Conservation (phyloP, 208 protist genomes). For the Angomonas deanei region DNA sequence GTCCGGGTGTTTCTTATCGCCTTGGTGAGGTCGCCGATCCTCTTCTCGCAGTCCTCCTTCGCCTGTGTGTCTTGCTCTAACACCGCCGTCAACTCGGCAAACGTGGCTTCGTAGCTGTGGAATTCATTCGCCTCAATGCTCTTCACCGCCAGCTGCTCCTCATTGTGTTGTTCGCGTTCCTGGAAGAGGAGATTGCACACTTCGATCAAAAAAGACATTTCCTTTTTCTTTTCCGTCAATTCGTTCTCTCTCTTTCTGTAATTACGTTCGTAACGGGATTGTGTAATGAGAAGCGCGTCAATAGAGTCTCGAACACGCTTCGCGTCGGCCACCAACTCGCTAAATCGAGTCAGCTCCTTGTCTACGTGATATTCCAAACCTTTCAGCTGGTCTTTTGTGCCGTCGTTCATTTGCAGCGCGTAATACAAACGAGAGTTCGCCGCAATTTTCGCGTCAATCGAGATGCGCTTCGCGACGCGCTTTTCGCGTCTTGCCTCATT, state of each 20-base stretch:
- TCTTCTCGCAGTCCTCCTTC: constrained; percentile 34
- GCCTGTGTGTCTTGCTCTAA: constrained; percentile 40
- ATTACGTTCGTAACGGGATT: constrained; percentile 83
- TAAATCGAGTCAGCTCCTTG: constrained; percentile 80
- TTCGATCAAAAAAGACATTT: constrained; percentile 92
- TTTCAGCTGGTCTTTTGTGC: constrained; percentile 62
- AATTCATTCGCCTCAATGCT: constrained; percentile 32
- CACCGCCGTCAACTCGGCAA: constrained; percentile 68
- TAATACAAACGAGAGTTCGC: constrained; percentile 5
- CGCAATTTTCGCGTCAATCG: background rate
- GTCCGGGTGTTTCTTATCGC: constrained; percentile 20
- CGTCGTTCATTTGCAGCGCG: constrained; percentile 4
- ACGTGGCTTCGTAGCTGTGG: constrained; percentile 52
- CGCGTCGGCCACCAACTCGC: constrained; percentile 61
- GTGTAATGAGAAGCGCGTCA: constrained; percentile 82
- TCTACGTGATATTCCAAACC: constrained; percentile 88
- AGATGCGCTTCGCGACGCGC: constrained; percentile 7
- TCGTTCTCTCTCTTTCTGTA: constrained; percentile 80
- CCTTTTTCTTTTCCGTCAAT: constrained; percentile 82
- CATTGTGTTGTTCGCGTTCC: constrained; percentile 57
- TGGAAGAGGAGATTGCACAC: constrained; percentile 83
- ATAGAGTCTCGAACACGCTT: constrained; percentile 78
- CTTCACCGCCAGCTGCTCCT: constrained; percentile 41
- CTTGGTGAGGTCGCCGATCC: constrained; percentile 40
- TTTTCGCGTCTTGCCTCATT: constrained; percentile 17